Conservation (phyloP, 805 yeast species). For the Yarrowia osloensis region DNA sequence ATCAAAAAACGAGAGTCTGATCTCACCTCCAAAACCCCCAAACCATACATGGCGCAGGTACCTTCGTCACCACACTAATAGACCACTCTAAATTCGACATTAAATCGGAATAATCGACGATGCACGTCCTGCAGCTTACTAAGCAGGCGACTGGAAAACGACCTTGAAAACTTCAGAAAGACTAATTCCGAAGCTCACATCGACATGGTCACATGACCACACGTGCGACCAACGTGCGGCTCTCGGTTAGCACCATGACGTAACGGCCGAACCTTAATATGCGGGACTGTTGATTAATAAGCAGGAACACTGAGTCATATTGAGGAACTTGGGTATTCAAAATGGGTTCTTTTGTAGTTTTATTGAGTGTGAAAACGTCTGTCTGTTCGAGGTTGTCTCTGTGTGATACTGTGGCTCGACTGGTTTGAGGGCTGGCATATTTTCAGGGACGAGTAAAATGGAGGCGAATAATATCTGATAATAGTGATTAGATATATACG, state of each 20-base stretch:
- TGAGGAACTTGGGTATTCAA: background rate
- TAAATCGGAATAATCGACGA: background rate
- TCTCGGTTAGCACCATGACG: constrained; percentile 4
- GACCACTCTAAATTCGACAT: background rate
- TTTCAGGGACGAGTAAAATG: background rate
- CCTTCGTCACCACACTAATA: background rate
- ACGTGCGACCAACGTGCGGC: background rate
- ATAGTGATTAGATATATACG: too few species aligned
- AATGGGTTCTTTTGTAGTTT: background rate
- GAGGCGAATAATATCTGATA: background rate
- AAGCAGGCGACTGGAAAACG: too few species aligned
- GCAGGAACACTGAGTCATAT: background rate
- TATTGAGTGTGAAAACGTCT: too few species aligned
- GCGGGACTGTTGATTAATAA: background rate
- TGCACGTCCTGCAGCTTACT: too few species aligned
- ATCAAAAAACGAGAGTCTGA: too few species aligned
- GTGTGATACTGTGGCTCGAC: background rate
- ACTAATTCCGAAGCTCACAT: too few species aligned
- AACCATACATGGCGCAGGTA: background rate
- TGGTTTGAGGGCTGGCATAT: background rate
- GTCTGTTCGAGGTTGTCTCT: too few species aligned
- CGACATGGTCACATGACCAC: background rate
- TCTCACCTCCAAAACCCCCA: too few species aligned
- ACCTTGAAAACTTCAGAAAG: too few species aligned
- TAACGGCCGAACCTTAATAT: background rate